Conservation (phyloP, 768 basidiomycete species). For the Boletellus ananas region DNA sequence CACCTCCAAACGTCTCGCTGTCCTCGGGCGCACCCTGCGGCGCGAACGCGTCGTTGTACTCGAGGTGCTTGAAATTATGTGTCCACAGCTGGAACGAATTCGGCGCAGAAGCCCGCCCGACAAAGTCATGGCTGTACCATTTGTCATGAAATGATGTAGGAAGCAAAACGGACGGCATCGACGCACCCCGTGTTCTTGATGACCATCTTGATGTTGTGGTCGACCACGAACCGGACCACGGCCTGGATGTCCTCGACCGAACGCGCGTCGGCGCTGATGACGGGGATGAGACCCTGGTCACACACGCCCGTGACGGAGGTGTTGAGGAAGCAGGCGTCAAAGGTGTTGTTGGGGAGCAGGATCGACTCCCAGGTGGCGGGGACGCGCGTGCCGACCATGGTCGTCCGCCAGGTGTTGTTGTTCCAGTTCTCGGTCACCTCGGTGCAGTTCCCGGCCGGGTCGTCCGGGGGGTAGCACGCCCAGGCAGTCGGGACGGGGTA, state of each 20-base stretch:
- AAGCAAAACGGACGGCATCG: not conserved
- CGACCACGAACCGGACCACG: slow-evolving; percentile 21
- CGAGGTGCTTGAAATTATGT: slow-evolving; percentile 40
- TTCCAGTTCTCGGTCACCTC: slow-evolving; percentile 25
- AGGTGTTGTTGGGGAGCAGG: slow-evolving; percentile 41
- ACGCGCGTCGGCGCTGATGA: slow-evolving; percentile 23
- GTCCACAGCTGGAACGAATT: slow-evolving; percentile 42
- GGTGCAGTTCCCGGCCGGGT: slow-evolving; percentile 37
- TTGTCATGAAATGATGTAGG: not conserved
- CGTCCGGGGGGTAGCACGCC: slow-evolving; percentile 10
- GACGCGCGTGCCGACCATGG: slow-evolving; percentile 40
- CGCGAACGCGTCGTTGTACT: slow-evolving; percentile 26
- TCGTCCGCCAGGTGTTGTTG: slow-evolving; percentile 40
- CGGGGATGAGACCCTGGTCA: slow-evolving; percentile 23
- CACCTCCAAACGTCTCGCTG: slow-evolving; percentile 19
- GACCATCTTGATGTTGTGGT: slow-evolving; percentile 19
- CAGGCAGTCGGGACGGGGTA: slow-evolving; percentile 17
- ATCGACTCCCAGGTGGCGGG: slow-evolving; percentile 32
- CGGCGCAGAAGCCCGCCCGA: slow-evolving; percentile 38
- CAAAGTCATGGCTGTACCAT: slow-evolving; percentile 34
- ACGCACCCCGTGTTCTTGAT: slow-evolving; percentile 30
- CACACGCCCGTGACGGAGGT: slow-evolving; percentile 25
- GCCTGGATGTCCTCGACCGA: slow-evolving; percentile 23
- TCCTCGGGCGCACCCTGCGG: slow-evolving; percentile 31
- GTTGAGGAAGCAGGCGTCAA: slow-evolving; percentile 33